Percentiles rank a stretch among this genome's conserved stretches.
phyloP scores from a whole-genome alignment of 2,329 filamentous ascomycete genomes.

The Diaporthe sp. region DNA sequence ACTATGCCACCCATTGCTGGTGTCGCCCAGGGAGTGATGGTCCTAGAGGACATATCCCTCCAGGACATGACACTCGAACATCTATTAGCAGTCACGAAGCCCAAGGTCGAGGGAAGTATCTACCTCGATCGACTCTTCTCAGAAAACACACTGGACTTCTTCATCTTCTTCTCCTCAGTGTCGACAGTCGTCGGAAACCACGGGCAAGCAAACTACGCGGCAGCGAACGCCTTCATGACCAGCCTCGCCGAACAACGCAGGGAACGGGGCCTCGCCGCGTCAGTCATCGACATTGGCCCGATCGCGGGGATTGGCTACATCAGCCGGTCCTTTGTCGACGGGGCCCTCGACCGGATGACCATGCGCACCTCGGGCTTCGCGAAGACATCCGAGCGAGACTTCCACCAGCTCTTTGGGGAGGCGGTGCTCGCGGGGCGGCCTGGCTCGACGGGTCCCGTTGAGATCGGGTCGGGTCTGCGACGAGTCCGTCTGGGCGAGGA shows the following conservation, averaged over 20 bases:
- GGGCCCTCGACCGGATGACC: too few species aligned
- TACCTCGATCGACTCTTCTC: not conserved
- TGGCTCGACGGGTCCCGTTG: too few species aligned
- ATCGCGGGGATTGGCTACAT: too few species aligned
- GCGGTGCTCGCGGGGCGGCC: too few species aligned
- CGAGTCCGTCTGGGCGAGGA: too few species aligned
- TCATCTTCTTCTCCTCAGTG: conserved; percentile 48
- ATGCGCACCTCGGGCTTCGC: too few species aligned
- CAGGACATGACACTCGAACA: not conserved
- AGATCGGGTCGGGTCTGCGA: too few species aligned
- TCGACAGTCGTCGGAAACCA: too few species aligned
- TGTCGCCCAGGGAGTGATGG: not conserved
- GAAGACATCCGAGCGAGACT: too few species aligned
- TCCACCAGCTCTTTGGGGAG: too few species aligned
- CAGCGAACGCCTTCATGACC: conserved; percentile 53
- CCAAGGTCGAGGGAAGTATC: not conserved
- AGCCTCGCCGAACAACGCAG: conserved; percentile 50
- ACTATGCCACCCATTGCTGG: not conserved
- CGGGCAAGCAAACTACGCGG: too few species aligned
- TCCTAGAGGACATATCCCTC: not conserved
- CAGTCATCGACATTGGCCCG: conserved; percentile 49
- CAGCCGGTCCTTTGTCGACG: too few species aligned
- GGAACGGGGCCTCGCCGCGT: conserved; percentile 50
- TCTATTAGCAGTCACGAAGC: not conserved
- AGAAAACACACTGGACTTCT: conserved; percentile 37